Percentiles rank a stretch among this genome's conserved stretches.
Evolutionary conservation across 2,329 filamentous ascomycete genomes (phyloP).

Genomic region (Sporothrix pseudoabietina): DNA sequence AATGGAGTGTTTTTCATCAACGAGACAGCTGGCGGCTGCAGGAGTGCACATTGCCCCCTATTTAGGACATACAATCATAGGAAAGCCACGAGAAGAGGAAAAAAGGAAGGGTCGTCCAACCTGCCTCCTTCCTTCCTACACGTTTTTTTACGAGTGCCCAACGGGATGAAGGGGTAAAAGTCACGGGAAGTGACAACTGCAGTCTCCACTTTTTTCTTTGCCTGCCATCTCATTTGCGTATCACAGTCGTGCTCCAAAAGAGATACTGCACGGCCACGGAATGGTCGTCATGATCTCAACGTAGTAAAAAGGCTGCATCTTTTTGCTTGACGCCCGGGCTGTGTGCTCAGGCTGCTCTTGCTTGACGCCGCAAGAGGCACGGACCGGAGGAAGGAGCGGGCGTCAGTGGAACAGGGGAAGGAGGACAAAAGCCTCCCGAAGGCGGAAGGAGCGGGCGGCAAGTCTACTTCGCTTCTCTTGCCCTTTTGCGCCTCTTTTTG

Average conservation of each 20-base stretch:
- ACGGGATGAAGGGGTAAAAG: not conserved
- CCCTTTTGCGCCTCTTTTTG: not conserved
- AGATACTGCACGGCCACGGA: no score
- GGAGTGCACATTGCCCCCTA: not conserved
- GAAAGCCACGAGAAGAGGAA: not conserved
- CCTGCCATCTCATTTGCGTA: not conserved
- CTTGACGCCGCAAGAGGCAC: not conserved
- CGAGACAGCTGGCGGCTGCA: not conserved
- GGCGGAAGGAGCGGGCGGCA: conserved; percentile 14
- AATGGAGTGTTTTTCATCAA: not conserved
- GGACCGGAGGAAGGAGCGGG: not conserved
- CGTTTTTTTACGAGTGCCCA: not conserved
- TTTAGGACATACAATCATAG: not conserved
- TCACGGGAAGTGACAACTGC: not conserved
- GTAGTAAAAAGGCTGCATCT: not conserved
- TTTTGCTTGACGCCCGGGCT: not conserved
- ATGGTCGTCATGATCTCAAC: not conserved
- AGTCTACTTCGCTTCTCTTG: conserved; percentile 1
- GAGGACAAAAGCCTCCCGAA: not conserved
- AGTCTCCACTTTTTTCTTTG: not conserved
- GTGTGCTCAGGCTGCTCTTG: not conserved
- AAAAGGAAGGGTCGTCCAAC: not conserved
- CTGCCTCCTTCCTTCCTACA: conserved; percentile 14
- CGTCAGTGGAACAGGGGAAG: not conserved
- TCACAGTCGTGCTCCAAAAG: no score